A percentile compares a stretch with the other conserved stretches of the same genome.
These are phyloP conservation scores for Rosa persica DNA, from an alignment of 306 rosid genomes.

Conservation along the genomic window DNA sequence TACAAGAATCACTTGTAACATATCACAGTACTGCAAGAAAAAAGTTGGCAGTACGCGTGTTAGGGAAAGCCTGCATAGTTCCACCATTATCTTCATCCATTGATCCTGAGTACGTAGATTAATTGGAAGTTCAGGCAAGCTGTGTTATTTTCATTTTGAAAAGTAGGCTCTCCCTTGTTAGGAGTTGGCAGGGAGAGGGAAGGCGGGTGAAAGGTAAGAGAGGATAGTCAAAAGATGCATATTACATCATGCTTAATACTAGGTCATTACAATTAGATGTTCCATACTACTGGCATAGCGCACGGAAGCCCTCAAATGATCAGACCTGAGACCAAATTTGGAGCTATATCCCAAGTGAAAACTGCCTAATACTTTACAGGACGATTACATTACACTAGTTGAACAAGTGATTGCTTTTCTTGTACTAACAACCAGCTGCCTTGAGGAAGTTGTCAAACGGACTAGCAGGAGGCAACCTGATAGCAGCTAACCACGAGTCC, in stretches of 20 bases:
- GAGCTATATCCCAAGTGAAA: not conserved
- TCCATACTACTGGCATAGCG: not conserved
- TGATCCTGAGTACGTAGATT: not conserved
- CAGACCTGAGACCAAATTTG: conserved; percentile 1
- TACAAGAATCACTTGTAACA: not conserved
- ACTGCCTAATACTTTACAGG: conserved; percentile 26
- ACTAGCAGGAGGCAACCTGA: conserved; percentile 96
- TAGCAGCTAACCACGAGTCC: conserved; percentile 60
- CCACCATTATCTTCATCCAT: not conserved
- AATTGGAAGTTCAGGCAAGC: not conserved
- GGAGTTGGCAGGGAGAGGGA: not conserved
- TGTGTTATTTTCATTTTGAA: not conserved
- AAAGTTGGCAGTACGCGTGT: not conserved
- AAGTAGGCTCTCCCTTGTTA: not conserved
- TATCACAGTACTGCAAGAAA: not conserved
- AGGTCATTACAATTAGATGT: conserved; percentile 1
- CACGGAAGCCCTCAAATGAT: conserved; percentile 7
- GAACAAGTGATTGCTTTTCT: not conserved
- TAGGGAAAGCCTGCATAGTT: not conserved
- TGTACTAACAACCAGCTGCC: conserved; percentile 81
- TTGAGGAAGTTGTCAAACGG: conserved; percentile 95
- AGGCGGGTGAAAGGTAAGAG: not conserved
- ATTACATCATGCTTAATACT: not conserved
- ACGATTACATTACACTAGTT: not conserved
- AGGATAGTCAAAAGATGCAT: not conserved